phyloP scores from a whole-genome alignment of 1,139 yeast species.

The Sugiyamaella pinicola region DNA sequence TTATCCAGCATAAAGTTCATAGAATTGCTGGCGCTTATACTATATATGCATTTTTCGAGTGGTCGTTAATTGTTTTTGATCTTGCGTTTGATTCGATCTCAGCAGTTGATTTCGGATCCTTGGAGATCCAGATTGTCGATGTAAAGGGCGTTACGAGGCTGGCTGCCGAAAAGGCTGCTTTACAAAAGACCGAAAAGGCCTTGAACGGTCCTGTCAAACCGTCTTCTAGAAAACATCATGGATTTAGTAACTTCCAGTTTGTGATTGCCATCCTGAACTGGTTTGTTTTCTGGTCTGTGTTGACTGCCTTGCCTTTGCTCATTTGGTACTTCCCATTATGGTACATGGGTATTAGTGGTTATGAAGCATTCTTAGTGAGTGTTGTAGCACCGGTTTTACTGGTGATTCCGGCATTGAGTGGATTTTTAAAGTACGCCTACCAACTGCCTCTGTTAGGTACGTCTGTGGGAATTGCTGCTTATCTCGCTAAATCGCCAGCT shows the following conservation, averaged over 20 bases:
- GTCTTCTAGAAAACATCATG: slow-evolving; percentile 31
- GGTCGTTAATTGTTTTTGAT: slow-evolving; percentile 84
- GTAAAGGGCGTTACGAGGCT: slow-evolving; percentile 40
- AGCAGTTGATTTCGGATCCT: slow-evolving; percentile 62
- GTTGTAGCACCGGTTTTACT: slow-evolving; percentile 62
- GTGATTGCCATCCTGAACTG: slow-evolving; percentile 38
- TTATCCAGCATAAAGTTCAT: slow-evolving; percentile 90
- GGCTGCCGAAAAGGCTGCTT: slow-evolving; percentile 27
- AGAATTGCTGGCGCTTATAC: slow-evolving; percentile 92
- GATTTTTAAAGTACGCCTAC: slow-evolving; percentile 52
- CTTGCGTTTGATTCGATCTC: slow-evolving; percentile 84
- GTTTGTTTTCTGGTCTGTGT: slow-evolving; percentile 79
- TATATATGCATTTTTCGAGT: slow-evolving; percentile 88
- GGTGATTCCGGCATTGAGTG: slow-evolving; percentile 54
- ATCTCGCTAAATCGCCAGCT: slow-evolving; percentile 66
- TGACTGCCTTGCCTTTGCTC: slow-evolving; percentile 78
- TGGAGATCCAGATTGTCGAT: slow-evolving; percentile 53
- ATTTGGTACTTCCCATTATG: slow-evolving; percentile 98
- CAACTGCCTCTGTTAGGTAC: slow-evolving; percentile 59
- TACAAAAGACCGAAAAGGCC: slow-evolving; percentile 14
- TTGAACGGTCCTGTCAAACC: slow-evolving; percentile 21
- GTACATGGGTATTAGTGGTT: slow-evolving; percentile 97
- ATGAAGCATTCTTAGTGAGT: slow-evolving; percentile 70
- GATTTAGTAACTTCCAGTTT: slow-evolving; percentile 37
- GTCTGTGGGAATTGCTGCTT: slow-evolving; percentile 75